phyloP scores from a whole-genome alignment of 2,329 filamentous ascomycete genomes.

The Pseudogymnoascus sp. region DNA sequence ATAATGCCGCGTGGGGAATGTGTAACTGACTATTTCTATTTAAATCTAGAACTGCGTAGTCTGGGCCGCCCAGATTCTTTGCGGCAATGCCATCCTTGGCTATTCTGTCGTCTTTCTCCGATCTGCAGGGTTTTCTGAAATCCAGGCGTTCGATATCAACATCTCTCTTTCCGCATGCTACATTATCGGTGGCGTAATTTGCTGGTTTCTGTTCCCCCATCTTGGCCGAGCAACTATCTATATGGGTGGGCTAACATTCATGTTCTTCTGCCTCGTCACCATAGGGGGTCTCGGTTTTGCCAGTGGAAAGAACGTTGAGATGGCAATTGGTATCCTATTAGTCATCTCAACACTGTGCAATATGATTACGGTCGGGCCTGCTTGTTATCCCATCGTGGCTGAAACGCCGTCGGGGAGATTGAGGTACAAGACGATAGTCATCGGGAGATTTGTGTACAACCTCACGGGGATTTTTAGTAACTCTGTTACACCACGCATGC shows the following conservation, averaged over 20 bases:
- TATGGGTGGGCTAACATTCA: constrained; percentile 31
- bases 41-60: constrained; percentile 29
- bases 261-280: constrained; percentile 44
- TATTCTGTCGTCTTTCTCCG: constrained; percentile 34
- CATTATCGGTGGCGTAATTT: constrained; percentile 33
- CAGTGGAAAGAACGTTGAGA: constrained; percentile 52
- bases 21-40: neutral
- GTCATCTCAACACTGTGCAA: constrained; percentile 27
- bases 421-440: constrained; percentile 23
- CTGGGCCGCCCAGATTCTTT: constrained; percentile 33
- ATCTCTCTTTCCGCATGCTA: constrained; percentile 35
- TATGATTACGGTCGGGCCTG: constrained; percentile 30
- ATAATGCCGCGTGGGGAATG: neutral
- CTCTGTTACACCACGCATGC: constrained; percentile 23
- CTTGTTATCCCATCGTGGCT: constrained; percentile 23
- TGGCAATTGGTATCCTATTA: constrained; percentile 29
- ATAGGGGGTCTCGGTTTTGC: constrained; percentile 84
- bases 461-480: constrained; percentile 22
- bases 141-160: constrained; percentile 33
- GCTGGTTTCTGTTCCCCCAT: constrained; percentile 34
- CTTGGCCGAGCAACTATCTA: constrained; percentile 35
- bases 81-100: constrained; percentile 30
- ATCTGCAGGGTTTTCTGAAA: constrained; percentile 30
- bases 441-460: constrained; percentile 23
- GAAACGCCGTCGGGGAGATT: constrained; percentile 21